A percentile compares a stretch with the other conserved stretches of the same genome.
phyloP scores from a whole-genome alignment of 2,329 filamentous ascomycete genomes.

The Fusarium sp. region DNA sequence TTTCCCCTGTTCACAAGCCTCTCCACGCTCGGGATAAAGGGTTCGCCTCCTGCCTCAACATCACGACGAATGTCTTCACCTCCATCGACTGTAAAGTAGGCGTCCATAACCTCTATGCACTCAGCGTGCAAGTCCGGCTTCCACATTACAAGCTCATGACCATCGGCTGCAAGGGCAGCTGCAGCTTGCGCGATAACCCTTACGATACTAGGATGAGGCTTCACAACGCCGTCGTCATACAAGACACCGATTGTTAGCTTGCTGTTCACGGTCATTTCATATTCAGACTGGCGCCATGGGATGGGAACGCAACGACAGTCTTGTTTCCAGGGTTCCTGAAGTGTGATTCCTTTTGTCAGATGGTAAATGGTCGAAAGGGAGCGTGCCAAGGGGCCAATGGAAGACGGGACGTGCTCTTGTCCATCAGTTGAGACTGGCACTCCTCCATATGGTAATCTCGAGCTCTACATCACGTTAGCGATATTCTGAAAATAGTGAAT shows the following conservation, averaged over 20 bases:
- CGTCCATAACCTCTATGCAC: conserved; percentile 68
- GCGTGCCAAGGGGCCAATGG: conserved; percentile 68
- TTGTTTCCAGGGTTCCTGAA: conserved; percentile 60
- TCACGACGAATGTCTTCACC: conserved; percentile 69
- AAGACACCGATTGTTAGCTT: conserved; percentile 62
- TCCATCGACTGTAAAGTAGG: conserved; percentile 70
- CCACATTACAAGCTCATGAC: conserved; percentile 66
- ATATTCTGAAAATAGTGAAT: rapidly evolving
- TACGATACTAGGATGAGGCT: conserved; percentile 62
- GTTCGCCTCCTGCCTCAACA: conserved; percentile 65
- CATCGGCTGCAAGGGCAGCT: conserved; percentile 53
- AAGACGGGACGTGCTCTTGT: conserved; percentile 71
- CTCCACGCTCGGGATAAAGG: conserved; percentile 67
- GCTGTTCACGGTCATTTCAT: conserved; percentile 50
- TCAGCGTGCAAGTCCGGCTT: conserved; percentile 60
- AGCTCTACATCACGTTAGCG: conserved; percentile 53
- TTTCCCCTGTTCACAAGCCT: conserved; percentile 61
- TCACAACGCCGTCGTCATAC: conserved; percentile 63
- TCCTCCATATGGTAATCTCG: conserved; percentile 65
- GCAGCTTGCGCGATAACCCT: conserved; percentile 55
- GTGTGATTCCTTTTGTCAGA: conserved; percentile 58
- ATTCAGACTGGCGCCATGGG: conserved; percentile 61
- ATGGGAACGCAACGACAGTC: conserved; percentile 65
- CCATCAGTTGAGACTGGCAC: conserved; percentile 70
- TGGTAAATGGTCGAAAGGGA: conserved; percentile 54